Percentiles rank a stretch among this genome's conserved stretches.
Evolutionary conservation across 225 moss, liverwort and hornwort species (phyloP).

Genomic region (Polytrichum commune): DNA sequence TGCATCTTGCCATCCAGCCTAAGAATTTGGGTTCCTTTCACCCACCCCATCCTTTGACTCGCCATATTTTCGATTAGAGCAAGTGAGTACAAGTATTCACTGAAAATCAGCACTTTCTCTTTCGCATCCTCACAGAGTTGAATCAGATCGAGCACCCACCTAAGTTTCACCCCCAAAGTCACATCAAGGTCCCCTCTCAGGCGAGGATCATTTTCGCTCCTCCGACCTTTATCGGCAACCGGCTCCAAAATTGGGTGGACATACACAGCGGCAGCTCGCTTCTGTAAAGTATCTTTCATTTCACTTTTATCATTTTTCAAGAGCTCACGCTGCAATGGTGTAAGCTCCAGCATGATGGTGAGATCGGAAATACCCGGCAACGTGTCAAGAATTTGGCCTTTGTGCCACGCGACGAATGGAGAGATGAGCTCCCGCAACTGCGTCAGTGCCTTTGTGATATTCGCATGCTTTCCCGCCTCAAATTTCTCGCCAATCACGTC

Average conservation of each 20-base stretch:
- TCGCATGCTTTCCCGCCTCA: conserved; percentile 36
- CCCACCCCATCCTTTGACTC: conserved; percentile 39
- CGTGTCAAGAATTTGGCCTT: conserved; percentile 61
- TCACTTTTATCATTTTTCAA: conserved; percentile 28
- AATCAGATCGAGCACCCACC: conserved; percentile 63
- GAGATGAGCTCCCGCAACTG: conserved; percentile 59
- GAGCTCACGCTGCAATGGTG: conserved; percentile 27
- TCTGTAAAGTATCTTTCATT: conserved; percentile 41
- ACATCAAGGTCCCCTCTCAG: conserved; percentile 28
- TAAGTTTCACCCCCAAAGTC: conserved; percentile 61
- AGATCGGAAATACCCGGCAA: conserved; percentile 80
- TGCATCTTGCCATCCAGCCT: conserved; percentile 70
- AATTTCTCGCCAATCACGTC: conserved; percentile 50
- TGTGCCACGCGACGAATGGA: conserved; percentile 85
- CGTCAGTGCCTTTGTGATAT: conserved; percentile 49
- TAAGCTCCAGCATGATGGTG: conserved; percentile 49
- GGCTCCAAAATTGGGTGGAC: conserved; percentile 65
- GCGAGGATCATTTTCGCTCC: conserved; percentile 41
- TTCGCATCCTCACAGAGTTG: conserved; percentile 33
- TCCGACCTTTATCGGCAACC: conserved; percentile 20
- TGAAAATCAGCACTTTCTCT: conserved; percentile 85
- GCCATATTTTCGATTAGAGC: conserved; percentile 48
- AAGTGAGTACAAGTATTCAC: conserved; percentile 62
- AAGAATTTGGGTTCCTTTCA: conserved; percentile 45
- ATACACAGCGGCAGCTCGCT: conserved; percentile 57